A percentile compares a stretch with the other conserved stretches of the same genome.
Conservation (phyloP, 2,329 filamentous ascomycete genomes). For the Fusarium pilosicola region DNA sequence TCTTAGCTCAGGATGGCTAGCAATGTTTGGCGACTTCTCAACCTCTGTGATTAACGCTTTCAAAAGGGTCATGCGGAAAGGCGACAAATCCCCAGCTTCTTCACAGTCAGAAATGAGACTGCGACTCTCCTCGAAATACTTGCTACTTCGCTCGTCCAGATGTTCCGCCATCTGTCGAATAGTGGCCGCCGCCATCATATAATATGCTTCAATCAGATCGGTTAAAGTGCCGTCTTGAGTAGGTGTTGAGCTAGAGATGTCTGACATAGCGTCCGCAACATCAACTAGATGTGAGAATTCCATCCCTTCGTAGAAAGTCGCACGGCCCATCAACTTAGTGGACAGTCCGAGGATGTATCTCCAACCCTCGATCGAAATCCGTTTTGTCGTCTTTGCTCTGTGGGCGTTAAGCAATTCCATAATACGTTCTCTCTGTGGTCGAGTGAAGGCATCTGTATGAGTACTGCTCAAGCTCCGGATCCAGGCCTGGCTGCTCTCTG, state of each 20-base stretch:
- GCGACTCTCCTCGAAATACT: constrained; percentile 50
- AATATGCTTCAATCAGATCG: constrained; percentile 50
- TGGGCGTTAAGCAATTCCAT: constrained; percentile 49
- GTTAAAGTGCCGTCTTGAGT: constrained; percentile 41
- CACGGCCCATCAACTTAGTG: constrained; percentile 60
- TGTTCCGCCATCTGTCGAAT: constrained; percentile 58
- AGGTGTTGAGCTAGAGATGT: constrained; percentile 39
- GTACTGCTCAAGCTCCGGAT: constrained; percentile 49
- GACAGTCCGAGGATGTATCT: constrained; percentile 56
- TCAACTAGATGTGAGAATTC: constrained; percentile 51
- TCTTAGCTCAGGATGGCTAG: constrained; percentile 38
- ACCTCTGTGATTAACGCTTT: constrained; percentile 48
- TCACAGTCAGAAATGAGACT: constrained; percentile 43
- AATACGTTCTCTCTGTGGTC: constrained; percentile 56
- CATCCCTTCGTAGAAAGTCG: constrained; percentile 62
- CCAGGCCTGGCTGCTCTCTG: constrained; percentile 43
- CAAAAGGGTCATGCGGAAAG: constrained; percentile 50
- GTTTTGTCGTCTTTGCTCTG: constrained; percentile 41
- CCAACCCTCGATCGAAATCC: constrained; percentile 46
- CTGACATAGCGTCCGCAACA: constrained; percentile 48
- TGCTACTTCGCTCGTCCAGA: constrained; percentile 54
- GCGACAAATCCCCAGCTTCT: constrained; percentile 38
- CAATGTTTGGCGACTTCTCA: constrained; percentile 42
- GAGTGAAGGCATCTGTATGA: constrained; percentile 54
- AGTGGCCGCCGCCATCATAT: constrained; percentile 45